These are phyloP conservation scores for Tulasnella calospora DNA, from an alignment of 768 basidiomycete species.

Conservation along the genomic window DNA sequence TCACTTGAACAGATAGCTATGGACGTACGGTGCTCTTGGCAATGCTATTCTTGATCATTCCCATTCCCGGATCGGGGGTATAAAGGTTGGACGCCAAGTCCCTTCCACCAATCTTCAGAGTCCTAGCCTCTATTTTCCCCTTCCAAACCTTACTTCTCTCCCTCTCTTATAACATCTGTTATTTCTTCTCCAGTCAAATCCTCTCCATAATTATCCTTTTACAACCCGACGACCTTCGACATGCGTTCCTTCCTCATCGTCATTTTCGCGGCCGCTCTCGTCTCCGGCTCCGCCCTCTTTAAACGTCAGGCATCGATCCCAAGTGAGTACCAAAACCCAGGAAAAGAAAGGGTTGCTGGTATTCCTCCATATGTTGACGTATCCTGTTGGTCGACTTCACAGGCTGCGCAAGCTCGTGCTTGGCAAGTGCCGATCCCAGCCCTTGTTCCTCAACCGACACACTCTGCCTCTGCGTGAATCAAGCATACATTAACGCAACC, in stretches of 20 bases:
- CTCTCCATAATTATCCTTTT: not conserved
- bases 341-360: too few species aligned
- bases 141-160: not conserved
- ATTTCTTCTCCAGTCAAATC: not conserved
- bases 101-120: not conserved
- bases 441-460: not conserved
- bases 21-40: too few species aligned
- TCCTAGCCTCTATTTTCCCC: not conserved
- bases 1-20: not conserved
- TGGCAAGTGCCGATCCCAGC: not conserved
- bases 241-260: slow-evolving; percentile 53
- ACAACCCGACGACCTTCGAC: slow-evolving; percentile 29
- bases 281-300: slow-evolving; percentile 40
- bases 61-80: not conserved
- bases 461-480: not conserved
- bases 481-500: not conserved
- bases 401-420: not conserved
- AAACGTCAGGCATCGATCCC: slow-evolving; percentile 22
- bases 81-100: not conserved
- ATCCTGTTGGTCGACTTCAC: not conserved
- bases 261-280: slow-evolving; percentile 37
- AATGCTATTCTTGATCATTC: not conserved
- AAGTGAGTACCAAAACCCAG: not conserved
- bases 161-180: not conserved
- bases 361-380: not conserved